Evolutionary conservation across 805 yeast species (phyloP), one percentile per base, ranked within the genome.

Genomic region (Saturnispora quitensis): DNA sequence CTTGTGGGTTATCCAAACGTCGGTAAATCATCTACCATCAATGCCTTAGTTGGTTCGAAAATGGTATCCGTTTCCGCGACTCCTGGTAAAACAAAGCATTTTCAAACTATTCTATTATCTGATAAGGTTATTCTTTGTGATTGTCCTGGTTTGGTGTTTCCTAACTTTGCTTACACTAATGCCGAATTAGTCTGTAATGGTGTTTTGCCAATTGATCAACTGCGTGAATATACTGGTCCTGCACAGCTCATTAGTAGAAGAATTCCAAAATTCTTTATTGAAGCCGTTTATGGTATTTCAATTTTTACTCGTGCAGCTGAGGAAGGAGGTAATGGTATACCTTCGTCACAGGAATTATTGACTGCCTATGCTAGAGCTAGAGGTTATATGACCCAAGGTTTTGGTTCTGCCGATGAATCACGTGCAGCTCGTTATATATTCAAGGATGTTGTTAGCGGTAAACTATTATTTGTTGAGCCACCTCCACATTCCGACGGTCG

Each of bases 121-220:
- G 86, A 85, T 49, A 76, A 84, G 36, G 93, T 93, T 2, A 76
- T 89, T 58, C 74, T 93, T 50, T 93, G 98, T 70, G 99, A 93
- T 75, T 93, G 99, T 74, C 99, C 99, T 2, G 99, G 99, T 77
- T 75, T 93, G 55, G 99, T 93, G 17, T 93, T 93, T 74, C 99
- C 99, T 24, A 93, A 91, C 63, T 93, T 93, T 66, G 98, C 98
- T 6, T 87, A 86, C 65, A 87, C 97, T 24, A 90, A 89, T 63
- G 98, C 95, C 60, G 99, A 93, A 62, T 77, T 93, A 62, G 99
- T 93, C 0, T 89, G 97, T 72, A 88, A 89, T 63, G 99, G 99
- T 76, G 96, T 93, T n/a, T 75, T 93, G 52, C 99, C 99, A 20
- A 93, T 93, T 60, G 99, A 93, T 70, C 99, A 93, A 69, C 75